Conservation (phyloP, 2,329 filamentous ascomycete species). For the Xylaria sp. region DNA sequence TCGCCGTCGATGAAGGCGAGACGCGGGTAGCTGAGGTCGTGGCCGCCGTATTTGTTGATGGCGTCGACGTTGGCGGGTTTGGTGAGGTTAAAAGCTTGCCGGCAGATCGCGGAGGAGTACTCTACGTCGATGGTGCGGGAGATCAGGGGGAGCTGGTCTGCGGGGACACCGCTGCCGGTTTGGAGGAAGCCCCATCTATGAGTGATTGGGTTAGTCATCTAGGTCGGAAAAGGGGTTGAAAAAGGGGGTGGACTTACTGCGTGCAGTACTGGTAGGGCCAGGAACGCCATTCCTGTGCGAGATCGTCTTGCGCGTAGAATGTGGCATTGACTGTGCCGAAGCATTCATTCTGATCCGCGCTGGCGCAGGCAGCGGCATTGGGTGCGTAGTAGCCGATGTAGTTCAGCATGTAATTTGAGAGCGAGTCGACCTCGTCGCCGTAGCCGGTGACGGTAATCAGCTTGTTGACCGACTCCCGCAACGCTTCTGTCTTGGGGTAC, state of each 20-base stretch:
- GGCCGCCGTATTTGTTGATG: conserved; percentile 74
- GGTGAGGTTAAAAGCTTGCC: conserved; percentile 64
- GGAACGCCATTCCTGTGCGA: conserved; percentile 39
- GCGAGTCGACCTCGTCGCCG: conserved; percentile 32
- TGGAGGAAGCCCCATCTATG: conserved; percentile 71
- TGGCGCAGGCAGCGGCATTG: conserved; percentile 23
- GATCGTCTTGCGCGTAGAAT: conserved; percentile 34
- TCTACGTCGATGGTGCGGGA: conserved; percentile 64
- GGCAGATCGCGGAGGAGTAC: conserved; percentile 59
- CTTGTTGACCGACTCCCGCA: conserved; percentile 34
- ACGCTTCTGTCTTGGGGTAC: conserved; percentile 38
- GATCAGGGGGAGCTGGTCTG: conserved; percentile 59
- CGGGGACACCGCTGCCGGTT: conserved; percentile 65
- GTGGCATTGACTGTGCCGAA: conserved; percentile 33
- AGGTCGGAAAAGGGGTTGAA: neutral
- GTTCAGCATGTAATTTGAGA: conserved; percentile 46
- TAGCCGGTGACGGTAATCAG: conserved; percentile 41
- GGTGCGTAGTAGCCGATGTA: conserved; percentile 43
- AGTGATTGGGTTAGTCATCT: conserved; percentile 1
- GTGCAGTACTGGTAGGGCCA: conserved; percentile 54
- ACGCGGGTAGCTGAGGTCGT: conserved; percentile 65
- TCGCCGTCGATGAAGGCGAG: conserved; percentile 74
- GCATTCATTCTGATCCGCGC: conserved; percentile 34
- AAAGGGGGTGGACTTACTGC: conserved; percentile 36
- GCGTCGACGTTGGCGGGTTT: conserved; percentile 54